Conservation (phyloP, 345 rosid species). For the Eutrema heterophyllum region DNA sequence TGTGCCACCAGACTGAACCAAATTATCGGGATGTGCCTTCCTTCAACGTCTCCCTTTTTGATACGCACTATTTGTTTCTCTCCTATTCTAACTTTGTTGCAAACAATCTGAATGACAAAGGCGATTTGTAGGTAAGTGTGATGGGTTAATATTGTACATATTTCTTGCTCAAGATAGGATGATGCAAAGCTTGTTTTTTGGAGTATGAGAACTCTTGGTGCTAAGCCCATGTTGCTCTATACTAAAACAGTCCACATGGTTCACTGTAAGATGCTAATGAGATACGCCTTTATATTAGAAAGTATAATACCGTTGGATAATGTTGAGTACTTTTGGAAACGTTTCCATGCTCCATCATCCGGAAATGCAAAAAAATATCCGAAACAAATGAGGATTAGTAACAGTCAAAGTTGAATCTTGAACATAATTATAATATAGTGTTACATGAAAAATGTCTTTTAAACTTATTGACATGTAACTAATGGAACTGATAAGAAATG, state of each 20-base stretch:
- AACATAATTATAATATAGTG: neutral
- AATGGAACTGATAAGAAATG: neutral
- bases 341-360: conserved; percentile 98
- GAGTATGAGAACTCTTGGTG: neutral
- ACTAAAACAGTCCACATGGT: neutral
- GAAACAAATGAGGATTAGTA: conserved; percentile 22
- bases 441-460: neutral
- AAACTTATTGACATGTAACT: neutral
- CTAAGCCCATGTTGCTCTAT: neutral
- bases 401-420: neutral
- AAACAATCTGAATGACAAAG: conserved; percentile 57
- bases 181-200: neutral
- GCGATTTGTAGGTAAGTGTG: neutral
- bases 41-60: conserved; percentile 84
- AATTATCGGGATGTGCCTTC: conserved; percentile 86
- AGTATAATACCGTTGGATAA: conserved; percentile 66
- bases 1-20: conserved; percentile 98
- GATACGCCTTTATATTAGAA: neutral
- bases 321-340: conserved; percentile 98
- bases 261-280: neutral
- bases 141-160: neutral
- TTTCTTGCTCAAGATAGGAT: neutral
- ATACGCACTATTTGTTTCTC: conserved; percentile 79
- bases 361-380: conserved; percentile 97
- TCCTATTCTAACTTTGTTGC: conserved; percentile 93